Base-by-base conservation (phyloP, 306 rosid genomes). In the Trifolium fragiferum region DNA sequence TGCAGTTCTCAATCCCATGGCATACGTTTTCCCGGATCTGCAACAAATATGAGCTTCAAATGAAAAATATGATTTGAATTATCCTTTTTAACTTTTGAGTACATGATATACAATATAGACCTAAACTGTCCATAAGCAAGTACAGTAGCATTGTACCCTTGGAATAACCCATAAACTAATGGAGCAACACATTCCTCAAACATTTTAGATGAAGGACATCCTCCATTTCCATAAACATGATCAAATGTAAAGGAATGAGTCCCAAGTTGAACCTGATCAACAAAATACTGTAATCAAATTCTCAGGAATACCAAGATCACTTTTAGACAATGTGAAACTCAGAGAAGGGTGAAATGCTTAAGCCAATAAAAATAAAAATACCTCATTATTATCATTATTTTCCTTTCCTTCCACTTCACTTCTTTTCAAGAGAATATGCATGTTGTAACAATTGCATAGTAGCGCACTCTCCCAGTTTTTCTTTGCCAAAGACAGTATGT, bases 1-100 rank as follows among this genome's bases (percentile, higher is more conserved):
- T 79, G 92, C 93, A 70, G 93, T 90, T n/a, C n/a, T n/a, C n/a
- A n/a, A n/a, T 70, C 96, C 96, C 96, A 90, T 90, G 49, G 96
- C 89, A 77, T 90, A 90, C 0, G 96, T 90, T 88, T 90, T 90
- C 78, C 96, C 96, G 4, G 96, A 87, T 90, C 96, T 90, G 89
- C 76, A 82, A 79, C 76, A 82, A n/a, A 60, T 32, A 66, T 60
- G 64, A 6, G 64, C 6, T 40, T 75, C 66, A 76, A 67, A 70
- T 80, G 27, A 72, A 43, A 77, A 75, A 57, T 49, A 40, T 67
- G 70, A 70, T 74, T 7, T 10, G 21, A 68, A 80, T 40, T 10
- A 66, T 69, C 50, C 44, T 85, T 23, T 43, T 53, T 68, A 64
- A 63, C 67, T n/a, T 78, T 15, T 6, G 53, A 78, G 74, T 25